These are phyloP conservation scores for Podila horticola DNA, from an alignment of 192 early-diverging fungal species.

Conservation along the genomic window DNA sequence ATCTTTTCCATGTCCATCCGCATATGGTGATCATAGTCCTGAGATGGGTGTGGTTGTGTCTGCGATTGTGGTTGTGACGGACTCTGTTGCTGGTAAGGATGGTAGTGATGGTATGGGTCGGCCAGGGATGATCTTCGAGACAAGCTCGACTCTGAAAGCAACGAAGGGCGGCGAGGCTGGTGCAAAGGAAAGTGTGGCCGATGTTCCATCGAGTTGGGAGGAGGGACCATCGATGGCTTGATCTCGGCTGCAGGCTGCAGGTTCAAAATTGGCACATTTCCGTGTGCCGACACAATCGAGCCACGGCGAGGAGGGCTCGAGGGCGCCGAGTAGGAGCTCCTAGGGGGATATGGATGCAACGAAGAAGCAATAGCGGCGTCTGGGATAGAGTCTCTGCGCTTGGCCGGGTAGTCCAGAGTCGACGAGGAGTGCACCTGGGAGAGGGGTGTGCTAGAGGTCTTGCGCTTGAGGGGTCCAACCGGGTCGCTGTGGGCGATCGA, in stretches of 20 bases:
- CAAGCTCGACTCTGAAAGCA: conserved; percentile 36
- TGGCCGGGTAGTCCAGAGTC: conserved; percentile 32
- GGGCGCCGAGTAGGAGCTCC: conserved; percentile 37
- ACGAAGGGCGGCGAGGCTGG: conserved; percentile 44
- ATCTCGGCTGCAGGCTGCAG: conserved; percentile 51
- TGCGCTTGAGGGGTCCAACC: conserved; percentile 35
- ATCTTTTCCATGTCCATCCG: conserved; percentile 44
- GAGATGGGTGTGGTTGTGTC: background rate
- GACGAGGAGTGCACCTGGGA: conserved; percentile 44
- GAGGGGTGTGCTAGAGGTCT: conserved; percentile 43
- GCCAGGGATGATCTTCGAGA: conserved; percentile 45
- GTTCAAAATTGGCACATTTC: conserved; percentile 33
- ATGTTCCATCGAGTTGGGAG: conserved; percentile 29
- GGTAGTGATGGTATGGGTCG: conserved; percentile 25
- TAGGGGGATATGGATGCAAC: conserved; percentile 27
- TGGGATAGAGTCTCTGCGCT: conserved; percentile 49
- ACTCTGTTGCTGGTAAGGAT: conserved; percentile 2
- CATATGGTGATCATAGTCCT: conserved; percentile 49
- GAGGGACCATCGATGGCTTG: conserved; percentile 29
- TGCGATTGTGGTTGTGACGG: background rate
- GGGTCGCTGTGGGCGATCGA: conserved; percentile 45
- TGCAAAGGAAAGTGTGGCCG: conserved; percentile 38
- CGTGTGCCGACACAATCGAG: conserved; percentile 24
- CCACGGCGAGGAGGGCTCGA: conserved; percentile 39
- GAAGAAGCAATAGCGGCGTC: conserved; percentile 18